Evolutionary conservation across 202 grass and related monocot species (phyloP), one percentile per base, ranked within the genome.

Genomic region (Dendrocalamus latiflorus): DNA sequence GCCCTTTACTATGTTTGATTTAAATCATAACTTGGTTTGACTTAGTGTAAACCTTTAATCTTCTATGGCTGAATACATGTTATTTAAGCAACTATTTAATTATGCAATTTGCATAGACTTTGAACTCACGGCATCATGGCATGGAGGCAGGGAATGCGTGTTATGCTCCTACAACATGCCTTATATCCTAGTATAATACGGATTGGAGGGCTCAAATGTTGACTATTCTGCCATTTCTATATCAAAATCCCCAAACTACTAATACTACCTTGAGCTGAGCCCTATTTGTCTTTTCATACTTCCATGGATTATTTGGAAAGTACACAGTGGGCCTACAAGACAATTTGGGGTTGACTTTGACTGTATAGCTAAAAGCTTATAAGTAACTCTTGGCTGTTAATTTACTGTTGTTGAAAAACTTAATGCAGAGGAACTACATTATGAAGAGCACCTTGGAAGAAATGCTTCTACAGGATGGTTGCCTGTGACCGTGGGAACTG

Each of bases 381-480:
- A 58, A 4, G 34, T 33, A 53, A 56, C 20, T 66, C 2, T 76
- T 68, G 8, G 9, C 18, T 42, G 34, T 34, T 85, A 24, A 84
- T 69, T 74, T 81, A 70, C 53, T 51, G n/a, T 69, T 80, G 15
- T 68, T 85, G 13, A 62, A 84, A 65, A 69, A 65, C 70, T 77
- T 86, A 25, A 65, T 81, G 83, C 80, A 93, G 91, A 86, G 64
- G 76, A 88, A 86, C 54, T 37, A 41, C 71, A 78, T 56, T 43
- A 70, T 56, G 55, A 41, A 45, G 51, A 68, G 68, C 67, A 74
- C 41, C n/a, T 79, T 41, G 36, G 66, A 63, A 81, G 70, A 84
- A 86, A 56, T 84, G 43, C 44, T 78, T 58, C 83, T 69, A 64
- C 83, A 82, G 81, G 76, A 74, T 41, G 45, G 20, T 82, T 80